Evolutionary conservation across 305 asterid species (phyloP).

Genomic region (Fraxinus latifolia): DNA sequence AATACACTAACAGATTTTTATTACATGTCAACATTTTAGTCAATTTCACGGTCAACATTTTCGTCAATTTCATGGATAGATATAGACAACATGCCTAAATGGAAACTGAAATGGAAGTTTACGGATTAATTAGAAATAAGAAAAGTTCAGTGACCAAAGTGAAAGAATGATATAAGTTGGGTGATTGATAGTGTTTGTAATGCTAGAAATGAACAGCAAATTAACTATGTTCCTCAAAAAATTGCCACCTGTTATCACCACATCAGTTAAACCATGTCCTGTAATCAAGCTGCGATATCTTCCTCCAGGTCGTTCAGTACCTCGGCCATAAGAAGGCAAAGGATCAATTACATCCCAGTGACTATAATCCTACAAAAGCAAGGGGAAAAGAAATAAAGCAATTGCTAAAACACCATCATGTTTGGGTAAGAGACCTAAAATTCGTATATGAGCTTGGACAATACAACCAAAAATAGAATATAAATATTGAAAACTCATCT

Average conservation of each 20-base stretch:
- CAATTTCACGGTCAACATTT: too few species aligned
- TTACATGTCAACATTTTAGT: background rate
- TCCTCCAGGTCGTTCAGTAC: conserved; percentile 68
- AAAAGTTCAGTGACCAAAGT: background rate
- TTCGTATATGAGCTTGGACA: background rate
- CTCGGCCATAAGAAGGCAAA: conserved; percentile 90
- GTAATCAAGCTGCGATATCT: conserved; percentile 82
- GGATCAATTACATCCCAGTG: conserved; percentile 87
- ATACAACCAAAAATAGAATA: background rate
- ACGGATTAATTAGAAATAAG: background rate
- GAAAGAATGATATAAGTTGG: background rate
- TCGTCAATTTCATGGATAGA: background rate
- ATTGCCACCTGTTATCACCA: conserved; percentile 78
- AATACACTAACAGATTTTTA: background rate
- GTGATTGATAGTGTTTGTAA: background rate
- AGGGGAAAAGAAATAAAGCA: background rate
- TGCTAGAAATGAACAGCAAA: background rate
- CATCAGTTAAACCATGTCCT: conserved; percentile 76
- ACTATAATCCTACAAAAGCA: conserved; percentile 50
- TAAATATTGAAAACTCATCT: background rate
- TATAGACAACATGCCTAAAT: background rate
- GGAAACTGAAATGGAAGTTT: background rate
- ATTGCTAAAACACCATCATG: background rate
- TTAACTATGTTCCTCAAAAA: background rate
- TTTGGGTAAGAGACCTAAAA: background rate